These are phyloP conservation scores for Blastobotrys peoriensis DNA, from an alignment of 805 yeast species.

Conservation along the genomic window DNA sequence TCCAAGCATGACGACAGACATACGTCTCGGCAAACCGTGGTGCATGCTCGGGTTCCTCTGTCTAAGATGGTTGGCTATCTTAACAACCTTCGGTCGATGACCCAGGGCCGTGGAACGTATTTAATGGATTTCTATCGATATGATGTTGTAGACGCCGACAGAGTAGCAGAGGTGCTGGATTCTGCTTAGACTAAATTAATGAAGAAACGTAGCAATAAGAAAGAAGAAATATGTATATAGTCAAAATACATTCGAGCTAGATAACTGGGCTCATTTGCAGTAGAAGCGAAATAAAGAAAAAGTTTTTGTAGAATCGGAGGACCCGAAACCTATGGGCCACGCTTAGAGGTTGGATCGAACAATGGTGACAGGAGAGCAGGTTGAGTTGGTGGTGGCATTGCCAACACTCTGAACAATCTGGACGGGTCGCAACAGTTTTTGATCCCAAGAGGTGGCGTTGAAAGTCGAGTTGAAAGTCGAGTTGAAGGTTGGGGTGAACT, in stretches of 20 bases:
- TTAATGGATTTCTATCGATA: slow-evolving; percentile 73
- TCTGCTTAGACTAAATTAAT: neutral
- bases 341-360: no score
- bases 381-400: neutral
- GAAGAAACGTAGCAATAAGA: no score
- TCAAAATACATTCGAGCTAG: no score
- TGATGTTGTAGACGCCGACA: slow-evolving; percentile 55
- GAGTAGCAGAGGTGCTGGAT: slow-evolving; percentile 29
- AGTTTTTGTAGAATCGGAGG: no score
- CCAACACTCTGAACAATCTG: neutral
- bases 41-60: slow-evolving; percentile 79
- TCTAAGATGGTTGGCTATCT: slow-evolving; percentile 88
- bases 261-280: neutral
- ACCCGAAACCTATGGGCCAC: neutral
- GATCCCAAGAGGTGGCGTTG: neutral
- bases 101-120: slow-evolving; percentile 84
- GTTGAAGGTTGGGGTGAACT: neutral
- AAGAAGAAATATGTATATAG: neutral
- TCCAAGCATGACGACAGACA: slow-evolving; percentile 39
- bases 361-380: neutral
- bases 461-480: neutral
- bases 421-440: neutral
- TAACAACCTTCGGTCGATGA: slow-evolving; percentile 67
- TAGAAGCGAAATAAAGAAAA: no score
- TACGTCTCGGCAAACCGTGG: slow-evolving; percentile 30